phyloP scores from a whole-genome alignment of 2,329 filamentous ascomycete species.

The Ascochyta pisi region DNA sequence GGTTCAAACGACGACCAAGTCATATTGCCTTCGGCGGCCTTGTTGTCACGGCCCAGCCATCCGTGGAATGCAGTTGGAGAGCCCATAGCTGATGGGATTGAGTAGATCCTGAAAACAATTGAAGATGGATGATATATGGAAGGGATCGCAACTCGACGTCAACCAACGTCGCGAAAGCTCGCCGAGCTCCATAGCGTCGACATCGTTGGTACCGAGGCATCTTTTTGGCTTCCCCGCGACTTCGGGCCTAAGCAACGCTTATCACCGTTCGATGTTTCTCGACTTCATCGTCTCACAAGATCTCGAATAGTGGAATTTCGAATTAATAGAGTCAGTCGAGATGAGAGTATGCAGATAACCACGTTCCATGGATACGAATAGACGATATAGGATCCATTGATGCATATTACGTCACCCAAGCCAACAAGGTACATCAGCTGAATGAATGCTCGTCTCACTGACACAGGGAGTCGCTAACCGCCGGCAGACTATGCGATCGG shows the following conservation, averaged over 20 bases:
- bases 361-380: too few species aligned
- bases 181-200: conserved; percentile 9
- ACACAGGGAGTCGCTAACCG: too few species aligned
- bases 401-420: too few species aligned
- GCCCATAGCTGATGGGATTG: conserved; percentile 25
- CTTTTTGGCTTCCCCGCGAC: conserved; percentile 14
- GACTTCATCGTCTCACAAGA: too few species aligned
- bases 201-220: conserved; percentile 12
- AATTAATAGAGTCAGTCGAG: too few species aligned
- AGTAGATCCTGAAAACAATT: not conserved
- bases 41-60: conserved; percentile 62
- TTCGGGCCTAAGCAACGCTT: conserved; percentile 6
- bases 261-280: not conserved
- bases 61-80: conserved; percentile 60
- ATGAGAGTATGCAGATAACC: too few species aligned
- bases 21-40: conserved; percentile 61
- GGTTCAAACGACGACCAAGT: conserved; percentile 59
- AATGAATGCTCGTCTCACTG: too few species aligned
- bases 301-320: too few species aligned
- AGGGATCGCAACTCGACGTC: not conserved
- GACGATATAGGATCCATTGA: too few species aligned
- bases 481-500: too few species aligned
- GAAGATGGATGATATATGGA: too few species aligned
- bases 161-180: not conserved
- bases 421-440: too few species aligned